Evolutionary conservation across 768 basidiomycete genomes (phyloP).

Genomic region (Tylopilus vinaceipallidus): DNA sequence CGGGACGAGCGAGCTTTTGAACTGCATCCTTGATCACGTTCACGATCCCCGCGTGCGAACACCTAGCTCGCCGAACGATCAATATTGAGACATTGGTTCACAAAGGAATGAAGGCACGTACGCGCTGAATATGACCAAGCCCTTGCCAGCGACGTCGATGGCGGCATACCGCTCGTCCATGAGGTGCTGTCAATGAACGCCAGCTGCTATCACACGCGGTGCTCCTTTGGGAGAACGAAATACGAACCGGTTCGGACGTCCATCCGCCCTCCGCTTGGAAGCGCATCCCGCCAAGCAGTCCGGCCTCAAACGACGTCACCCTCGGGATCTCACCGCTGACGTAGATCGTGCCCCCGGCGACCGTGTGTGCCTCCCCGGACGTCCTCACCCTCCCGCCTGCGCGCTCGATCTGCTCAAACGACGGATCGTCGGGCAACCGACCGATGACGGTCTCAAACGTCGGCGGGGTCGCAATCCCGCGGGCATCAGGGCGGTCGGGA

Average conservation of each 20-base stretch:
- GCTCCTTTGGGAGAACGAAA: not conserved
- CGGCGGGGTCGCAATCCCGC: constrained; percentile 72
- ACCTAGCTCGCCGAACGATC: constrained; percentile 32
- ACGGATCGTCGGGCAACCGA: constrained; percentile 67
- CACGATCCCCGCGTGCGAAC: constrained; percentile 81
- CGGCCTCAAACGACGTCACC: constrained; percentile 63
- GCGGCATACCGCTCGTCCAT: constrained; percentile 82
- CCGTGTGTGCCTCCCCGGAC: constrained; percentile 58
- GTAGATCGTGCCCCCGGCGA: constrained; percentile 63
- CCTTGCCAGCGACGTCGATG: constrained; percentile 78
- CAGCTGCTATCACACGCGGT: not conserved
- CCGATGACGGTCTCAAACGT: constrained; percentile 54
- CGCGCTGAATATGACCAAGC: constrained; percentile 82
- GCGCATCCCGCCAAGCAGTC: constrained; percentile 63
- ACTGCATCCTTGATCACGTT: constrained; percentile 78
- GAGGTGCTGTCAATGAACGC: constrained; percentile 49
- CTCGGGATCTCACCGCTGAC: constrained; percentile 83
- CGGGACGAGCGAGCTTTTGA: constrained; percentile 56
- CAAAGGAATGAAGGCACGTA: constrained; percentile 36
- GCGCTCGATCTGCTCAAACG: constrained; percentile 59
- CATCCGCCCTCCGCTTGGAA: constrained; percentile 48
- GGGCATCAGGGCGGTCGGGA: constrained; percentile 67
- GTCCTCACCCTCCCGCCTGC: constrained; percentile 56
- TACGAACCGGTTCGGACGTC: constrained; percentile 53
- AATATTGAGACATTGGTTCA: not conserved